Evolutionary conservation across 1,284 basidiomycete genomes (phyloP).

Genomic region (Cutaneotrichosporon cutaneum): DNA sequence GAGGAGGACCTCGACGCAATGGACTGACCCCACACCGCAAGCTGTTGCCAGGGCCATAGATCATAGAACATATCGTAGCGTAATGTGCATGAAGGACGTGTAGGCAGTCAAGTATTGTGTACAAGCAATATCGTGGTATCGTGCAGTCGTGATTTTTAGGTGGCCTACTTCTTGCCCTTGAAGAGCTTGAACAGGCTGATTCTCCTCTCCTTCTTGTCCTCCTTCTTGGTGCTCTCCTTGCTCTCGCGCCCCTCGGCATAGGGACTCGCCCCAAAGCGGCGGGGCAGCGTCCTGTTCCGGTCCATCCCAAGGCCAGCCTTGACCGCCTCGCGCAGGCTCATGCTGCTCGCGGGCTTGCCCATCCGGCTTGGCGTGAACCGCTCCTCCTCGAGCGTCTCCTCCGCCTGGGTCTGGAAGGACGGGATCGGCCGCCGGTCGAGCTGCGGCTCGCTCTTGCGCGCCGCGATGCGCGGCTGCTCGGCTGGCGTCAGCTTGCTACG

Average conservation of each 20-base stretch:
- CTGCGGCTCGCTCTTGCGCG: constrained; percentile 43
- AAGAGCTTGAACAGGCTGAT: constrained; percentile 14
- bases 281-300: constrained; percentile 10
- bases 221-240: not conserved
- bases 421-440: constrained; percentile 12
- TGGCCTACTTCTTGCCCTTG: constrained; percentile 7
- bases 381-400: constrained; percentile 3
- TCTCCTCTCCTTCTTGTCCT: constrained; percentile 7
- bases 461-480: constrained; percentile 16
- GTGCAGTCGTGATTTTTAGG: not conserved
- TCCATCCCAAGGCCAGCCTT: constrained; percentile 28
- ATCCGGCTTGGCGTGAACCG: not conserved
- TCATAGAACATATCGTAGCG: not conserved
- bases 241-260: not conserved
- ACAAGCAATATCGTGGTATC: not conserved
- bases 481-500: constrained; percentile 8
- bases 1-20: not conserved
- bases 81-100: not conserved
- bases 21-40: not conserved
- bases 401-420: not conserved
- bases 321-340: constrained; percentile 40
- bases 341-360: constrained; percentile 19
- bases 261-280: not conserved
- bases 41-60: not conserved
- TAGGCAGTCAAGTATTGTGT: not conserved